Evolutionary conservation across 352 stramenopile species (phyloP), one percentile per base, ranked within the genome.

Genomic region (Globisporangium cederbergense): DNA sequence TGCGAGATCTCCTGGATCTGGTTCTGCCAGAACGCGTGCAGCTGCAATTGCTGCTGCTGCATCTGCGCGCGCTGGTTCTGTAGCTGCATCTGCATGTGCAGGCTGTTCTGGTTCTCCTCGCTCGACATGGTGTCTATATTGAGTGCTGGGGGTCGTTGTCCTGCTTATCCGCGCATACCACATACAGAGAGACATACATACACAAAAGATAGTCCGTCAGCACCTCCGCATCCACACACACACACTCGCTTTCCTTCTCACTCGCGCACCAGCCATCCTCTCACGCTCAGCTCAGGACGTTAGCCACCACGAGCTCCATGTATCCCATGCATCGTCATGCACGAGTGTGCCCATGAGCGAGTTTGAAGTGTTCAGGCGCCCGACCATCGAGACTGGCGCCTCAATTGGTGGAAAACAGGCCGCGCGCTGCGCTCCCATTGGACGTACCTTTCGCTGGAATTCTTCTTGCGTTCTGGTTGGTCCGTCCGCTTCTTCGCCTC

Each of bases 1-100:
- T 96, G 80, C 6, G 83, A 91, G 65, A 97, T 96, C 67, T 95
- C 88, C 54, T 91, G 77, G 70, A 95, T 89, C 68, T 96, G 82
- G 67, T 75, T 87, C 68, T 95, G 83, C 89, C 89, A 97, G 63
- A 97, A 97, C 57, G 87, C 78, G 58, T 91, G 78, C 43, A 96
- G 77, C 59, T 91, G 80, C 38, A 91, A 77, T 58, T 94, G 84
- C 66, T 96, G 88, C 73, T 94, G 86, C 66, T 96, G 88, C 80
- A 96, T 88, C 69, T 96, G 88, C 55, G 83, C 81, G 65, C 87
- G 83, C 72, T 96, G 88, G 65, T 78, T 91, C 73, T 94, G 84
- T 32, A 96, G 65, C 71, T 96, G 87, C 68, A 92, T 77, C 68
- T 94, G 88, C 81, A 94, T 93, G 66, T 93, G 83, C 70, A 94